phyloP scores from a whole-genome alignment of 345 rosid species.

The Hibiscus trionum region DNA sequence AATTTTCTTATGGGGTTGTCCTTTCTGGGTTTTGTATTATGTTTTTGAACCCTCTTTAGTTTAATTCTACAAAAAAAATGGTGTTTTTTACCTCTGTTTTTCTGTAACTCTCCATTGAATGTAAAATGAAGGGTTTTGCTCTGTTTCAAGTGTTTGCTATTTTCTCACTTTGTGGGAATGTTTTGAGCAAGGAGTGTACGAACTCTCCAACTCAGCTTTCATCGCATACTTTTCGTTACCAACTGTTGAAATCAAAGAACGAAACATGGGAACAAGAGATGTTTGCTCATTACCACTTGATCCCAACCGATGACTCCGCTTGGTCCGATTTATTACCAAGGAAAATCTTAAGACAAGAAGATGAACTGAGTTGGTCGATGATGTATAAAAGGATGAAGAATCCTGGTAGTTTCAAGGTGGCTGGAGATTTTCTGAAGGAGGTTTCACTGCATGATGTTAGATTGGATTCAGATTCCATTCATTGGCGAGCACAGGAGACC shows the following conservation, averaged over 20 bases:
- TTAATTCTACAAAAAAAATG: not conserved
- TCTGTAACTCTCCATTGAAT: not conserved
- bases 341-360: slow-evolving; percentile 57
- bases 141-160: slow-evolving; percentile 18
- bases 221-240: slow-evolving; percentile 66
- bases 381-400: slow-evolving; percentile 64
- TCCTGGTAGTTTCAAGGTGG: slow-evolving; percentile 19
- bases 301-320: slow-evolving; percentile 71
- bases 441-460: slow-evolving; percentile 76
- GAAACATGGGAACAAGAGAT: slow-evolving; percentile 58
- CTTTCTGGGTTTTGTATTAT: slow-evolving; percentile 17
- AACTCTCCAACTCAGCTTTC: slow-evolving; percentile 57
- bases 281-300: slow-evolving; percentile 74
- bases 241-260: slow-evolving; percentile 52
- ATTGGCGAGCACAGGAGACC: slow-evolving; percentile 78
- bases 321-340: slow-evolving; percentile 77
- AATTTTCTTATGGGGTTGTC: not conserved
- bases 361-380: slow-evolving; percentile 62
- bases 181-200: slow-evolving; percentile 74
- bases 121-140: slow-evolving; percentile 22
- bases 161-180: slow-evolving; percentile 19
- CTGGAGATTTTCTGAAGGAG: slow-evolving; percentile 53
- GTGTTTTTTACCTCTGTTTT: not conserved
- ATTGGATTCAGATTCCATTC: slow-evolving; percentile 50
- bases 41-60: not conserved